phyloP scores from a whole-genome alignment of 2,329 filamentous ascomycete genomes.

The Xylariaceae sp. region DNA sequence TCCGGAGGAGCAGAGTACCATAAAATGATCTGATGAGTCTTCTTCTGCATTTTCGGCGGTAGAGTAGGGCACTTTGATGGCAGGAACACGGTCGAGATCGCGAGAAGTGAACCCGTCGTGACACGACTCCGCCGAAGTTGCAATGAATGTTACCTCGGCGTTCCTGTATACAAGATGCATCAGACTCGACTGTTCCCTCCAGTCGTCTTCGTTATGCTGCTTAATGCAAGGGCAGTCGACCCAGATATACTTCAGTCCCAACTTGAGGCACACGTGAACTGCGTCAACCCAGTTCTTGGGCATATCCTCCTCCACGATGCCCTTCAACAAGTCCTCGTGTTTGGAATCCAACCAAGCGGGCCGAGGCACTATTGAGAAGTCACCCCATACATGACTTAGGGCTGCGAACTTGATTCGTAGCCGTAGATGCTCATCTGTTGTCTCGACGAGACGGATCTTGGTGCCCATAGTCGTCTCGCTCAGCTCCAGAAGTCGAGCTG shows the following conservation, averaged over 20 bases:
- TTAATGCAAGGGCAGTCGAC: constrained; percentile 13
- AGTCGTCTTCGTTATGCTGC: constrained; percentile 9
- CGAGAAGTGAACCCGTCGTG: constrained; percentile 11
- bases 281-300: constrained; percentile 11
- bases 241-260: constrained; percentile 11
- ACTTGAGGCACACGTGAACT: constrained; percentile 7
- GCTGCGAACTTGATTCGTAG: constrained; percentile 7
- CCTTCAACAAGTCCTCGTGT: constrained; percentile 2
- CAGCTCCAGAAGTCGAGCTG: constrained; percentile 10
- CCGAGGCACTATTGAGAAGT: constrained; percentile 4
- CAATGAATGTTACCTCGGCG: constrained; percentile 12
- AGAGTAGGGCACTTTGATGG: constrained; percentile 9
- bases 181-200: constrained; percentile 8
- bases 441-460: constrained; percentile 9
- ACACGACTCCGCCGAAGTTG: constrained; percentile 11
- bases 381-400: constrained; percentile 15
- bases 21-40: not conserved
- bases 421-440: not conserved
- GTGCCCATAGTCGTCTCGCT: not conserved
- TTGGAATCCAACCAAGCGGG: constrained; percentile 10
- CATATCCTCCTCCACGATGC: constrained; percentile 5
- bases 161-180: constrained; percentile 15
- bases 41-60: not conserved
- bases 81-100: constrained; percentile 2
- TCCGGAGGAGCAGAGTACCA: constrained; percentile 8